Evolutionary conservation across 75 land plant species (phyloP), one percentile per base, ranked within the genome.

Genomic region (Selaginella moellendorffii): DNA sequence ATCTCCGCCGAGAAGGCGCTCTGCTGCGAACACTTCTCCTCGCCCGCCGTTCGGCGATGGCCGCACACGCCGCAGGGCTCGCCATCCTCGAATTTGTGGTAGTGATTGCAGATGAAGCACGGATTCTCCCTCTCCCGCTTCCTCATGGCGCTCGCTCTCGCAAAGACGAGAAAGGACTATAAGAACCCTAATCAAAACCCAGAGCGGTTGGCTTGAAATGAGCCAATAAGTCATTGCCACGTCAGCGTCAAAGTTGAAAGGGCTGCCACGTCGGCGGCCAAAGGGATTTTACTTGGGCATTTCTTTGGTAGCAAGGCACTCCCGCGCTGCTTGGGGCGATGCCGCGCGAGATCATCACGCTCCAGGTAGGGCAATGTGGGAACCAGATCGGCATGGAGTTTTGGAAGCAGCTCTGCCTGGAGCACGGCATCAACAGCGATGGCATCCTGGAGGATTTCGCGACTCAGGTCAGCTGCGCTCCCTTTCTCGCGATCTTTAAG

Each of bases 381-480:
- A 95, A 95, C 69, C 99, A 95, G 82, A 95, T 95, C 73, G 99
- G 99, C 0, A 95, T 95, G 99, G 99, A 95, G 82, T 95, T 95
- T 79, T 95, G 99, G 99, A 95, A 95, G 77, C 97, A 95, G 85
- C 99, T 95, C 68, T 95, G 99, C 74, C 80, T 86, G 74, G 99
- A 95, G 82, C 99, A 95, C 74, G 99, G 99, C 66, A 95, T 95
- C 81, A 90, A 86, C 78, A 86, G 80, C 58, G 99, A 95, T 9
- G 99, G 99, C 77, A 86, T 95, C 54, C 97, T 95, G 59, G 99
- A 95, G 62, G 99, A 95, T 56, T 95, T 95, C 66, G 99, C 99
- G 42, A 93, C 98, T 19, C 96, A 93, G 90, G 97, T 78, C 10
- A 0, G 64, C 24, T 26, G 24, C 1, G 14, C 52, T 51, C 63